Percentiles rank a stretch among this genome's conserved stretches.
These are phyloP conservation scores for Melampsora larici-populina DNA, from an alignment of 1,284 basidiomycete genomes.

Conservation along the genomic window DNA sequence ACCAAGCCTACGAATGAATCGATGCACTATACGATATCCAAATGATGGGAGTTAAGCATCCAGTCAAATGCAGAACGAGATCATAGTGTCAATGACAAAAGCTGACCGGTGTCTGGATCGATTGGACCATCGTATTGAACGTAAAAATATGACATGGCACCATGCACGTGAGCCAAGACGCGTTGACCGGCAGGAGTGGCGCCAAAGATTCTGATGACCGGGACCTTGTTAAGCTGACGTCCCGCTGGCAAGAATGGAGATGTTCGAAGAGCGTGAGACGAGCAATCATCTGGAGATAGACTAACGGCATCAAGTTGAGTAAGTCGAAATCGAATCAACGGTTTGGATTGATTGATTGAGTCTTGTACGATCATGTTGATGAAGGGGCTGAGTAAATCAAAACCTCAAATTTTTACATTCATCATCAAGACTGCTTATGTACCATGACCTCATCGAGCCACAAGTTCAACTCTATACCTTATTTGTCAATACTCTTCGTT, in stretches of 20 bases:
- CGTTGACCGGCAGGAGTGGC: conserved; percentile 71
- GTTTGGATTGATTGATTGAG: not conserved
- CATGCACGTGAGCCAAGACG: conserved; percentile 83
- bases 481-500: too few relatives aligned
- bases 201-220: conserved; percentile 83
- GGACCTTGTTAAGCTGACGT: conserved; percentile 58
- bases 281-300: conserved; percentile 19
- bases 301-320: conserved; percentile 34
- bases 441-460: too few relatives aligned
- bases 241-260: conserved; percentile 40
- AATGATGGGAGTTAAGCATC: not conserved
- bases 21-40: conserved; percentile 61
- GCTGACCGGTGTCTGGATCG: conserved; percentile 54
- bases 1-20: conserved; percentile 66
- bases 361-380: too few relatives aligned
- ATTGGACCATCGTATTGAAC: conserved; percentile 58
- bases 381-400: too few relatives aligned
- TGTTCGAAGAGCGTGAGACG: conserved; percentile 13
- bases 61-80: conserved; percentile 47
- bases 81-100: conserved; percentile 47
- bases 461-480: too few relatives aligned
- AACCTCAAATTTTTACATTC: too few relatives aligned
- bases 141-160: conserved; percentile 62
- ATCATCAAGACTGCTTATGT: too few relatives aligned
- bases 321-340: conserved; percentile 35